Conservation (phyloP, 2,329 filamentous ascomycete genomes). For the Trichoderma koningii region DNA sequence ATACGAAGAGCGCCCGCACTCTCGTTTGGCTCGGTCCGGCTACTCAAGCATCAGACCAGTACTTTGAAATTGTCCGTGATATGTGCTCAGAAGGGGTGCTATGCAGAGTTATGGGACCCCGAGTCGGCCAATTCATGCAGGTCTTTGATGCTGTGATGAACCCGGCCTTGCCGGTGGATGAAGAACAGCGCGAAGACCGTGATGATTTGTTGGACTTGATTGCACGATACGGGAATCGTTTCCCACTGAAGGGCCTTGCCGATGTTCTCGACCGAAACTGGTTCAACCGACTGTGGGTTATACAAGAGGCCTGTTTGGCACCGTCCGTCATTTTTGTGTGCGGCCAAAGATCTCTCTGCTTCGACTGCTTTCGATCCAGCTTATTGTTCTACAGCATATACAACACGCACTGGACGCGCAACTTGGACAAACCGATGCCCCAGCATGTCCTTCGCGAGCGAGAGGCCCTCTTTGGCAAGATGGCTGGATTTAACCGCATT, state of each 20-base stretch:
- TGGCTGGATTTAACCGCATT: constrained; percentile 33
- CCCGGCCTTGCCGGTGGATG: constrained; percentile 29
- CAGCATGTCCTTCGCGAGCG: constrained; percentile 29
- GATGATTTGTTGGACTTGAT: constrained; percentile 36
- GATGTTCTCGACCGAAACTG: constrained; percentile 37
- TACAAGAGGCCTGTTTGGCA: constrained; percentile 40
- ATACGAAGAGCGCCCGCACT: constrained; percentile 31
- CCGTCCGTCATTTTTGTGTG: constrained; percentile 34
- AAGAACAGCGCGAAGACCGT: constrained; percentile 32
- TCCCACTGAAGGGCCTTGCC: constrained; percentile 34
- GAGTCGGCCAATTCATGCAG: constrained; percentile 30
- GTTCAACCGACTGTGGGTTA: constrained; percentile 41
- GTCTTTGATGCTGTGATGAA: constrained; percentile 40
- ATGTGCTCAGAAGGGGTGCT: constrained; percentile 32
- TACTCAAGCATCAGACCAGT: constrained; percentile 31
- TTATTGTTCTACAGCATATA: constrained; percentile 38
- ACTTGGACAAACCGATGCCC: constrained; percentile 22
- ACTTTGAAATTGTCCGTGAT: constrained; percentile 30
- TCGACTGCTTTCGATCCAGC: constrained; percentile 35
- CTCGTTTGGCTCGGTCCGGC: constrained; percentile 38
- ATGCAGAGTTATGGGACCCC: constrained; percentile 33
- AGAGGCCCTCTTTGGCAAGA: constrained; percentile 32
- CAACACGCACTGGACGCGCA: constrained; percentile 36
- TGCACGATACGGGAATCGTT: constrained; percentile 30
- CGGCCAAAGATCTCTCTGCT: constrained; percentile 33